Evolutionary conservation across 768 basidiomycete species (phyloP).

Genomic region (Tricholoma bakamatsutake): DNA sequence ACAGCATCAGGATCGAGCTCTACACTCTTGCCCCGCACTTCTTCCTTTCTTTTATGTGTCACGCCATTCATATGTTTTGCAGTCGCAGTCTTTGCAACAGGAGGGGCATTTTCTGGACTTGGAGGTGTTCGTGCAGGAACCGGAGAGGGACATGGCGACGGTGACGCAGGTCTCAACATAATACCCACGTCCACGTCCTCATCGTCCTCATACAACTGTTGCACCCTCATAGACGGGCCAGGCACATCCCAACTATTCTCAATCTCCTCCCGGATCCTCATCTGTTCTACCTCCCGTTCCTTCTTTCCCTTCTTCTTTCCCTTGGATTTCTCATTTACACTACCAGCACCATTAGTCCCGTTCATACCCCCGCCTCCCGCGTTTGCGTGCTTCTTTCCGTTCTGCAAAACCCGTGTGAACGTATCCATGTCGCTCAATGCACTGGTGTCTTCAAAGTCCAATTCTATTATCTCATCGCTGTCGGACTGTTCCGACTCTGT

Average conservation of each 20-base stretch:
- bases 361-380: neutral
- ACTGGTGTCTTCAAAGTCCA: conserved; percentile 70
- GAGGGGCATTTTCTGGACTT: neutral
- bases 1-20: conserved; percentile 14
- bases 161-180: conserved; percentile 10
- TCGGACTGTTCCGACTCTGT: conserved; percentile 21
- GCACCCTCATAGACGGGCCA: conserved; percentile 12
- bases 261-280: conserved; percentile 39
- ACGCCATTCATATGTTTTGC: neutral
- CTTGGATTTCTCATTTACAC: conserved; percentile 17
- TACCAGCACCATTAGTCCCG: conserved; percentile 3
- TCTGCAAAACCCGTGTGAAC: conserved; percentile 36
- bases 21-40: conserved; percentile 16
- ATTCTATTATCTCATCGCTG: conserved; percentile 65
- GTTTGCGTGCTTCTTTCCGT: conserved; percentile 18
- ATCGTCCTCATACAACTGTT: neutral
- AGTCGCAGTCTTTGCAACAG: neutral
- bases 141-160: conserved; percentile 10
- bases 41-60: conserved; percentile 8
- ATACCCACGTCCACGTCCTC: conserved; percentile 2
- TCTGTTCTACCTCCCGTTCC: conserved; percentile 35
- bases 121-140: neutral
- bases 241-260: conserved; percentile 63
- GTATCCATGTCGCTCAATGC: conserved; percentile 63
- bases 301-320: conserved; percentile 30